Evolutionary conservation across 1,139 yeast species (phyloP), one percentile per base, ranked within the genome.

Genomic region (Hyphopichia burtonii): DNA sequence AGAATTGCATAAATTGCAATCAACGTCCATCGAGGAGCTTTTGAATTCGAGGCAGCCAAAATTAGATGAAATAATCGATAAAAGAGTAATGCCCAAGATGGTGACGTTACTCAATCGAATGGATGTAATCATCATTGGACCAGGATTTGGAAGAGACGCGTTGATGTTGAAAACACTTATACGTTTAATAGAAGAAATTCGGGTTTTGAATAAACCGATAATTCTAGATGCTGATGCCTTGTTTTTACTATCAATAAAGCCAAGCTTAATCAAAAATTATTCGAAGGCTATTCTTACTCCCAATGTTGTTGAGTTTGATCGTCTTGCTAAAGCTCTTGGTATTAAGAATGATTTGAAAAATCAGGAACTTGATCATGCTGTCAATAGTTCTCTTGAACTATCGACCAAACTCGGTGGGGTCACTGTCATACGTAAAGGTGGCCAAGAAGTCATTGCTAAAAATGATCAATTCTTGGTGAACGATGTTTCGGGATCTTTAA

Each of bases 201-300:
- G 71, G 50, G 71, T 71, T 23, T 56, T 65, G 46, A 68, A 71
- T 47, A 64, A 76, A 44, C 96, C 96, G 0, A 61, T 93, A 16
- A 80, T 93, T 2, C 61, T 93, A 39, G 99, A 93, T 58, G 99
- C 98, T 0, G 99, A 93, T 64, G 90, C 93, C 0, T 66, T 93
- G 35, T 88, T 55, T 51, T 63, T 89, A 44, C 61, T 90, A 1
- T 76, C 83, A 19, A 60, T 77, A 33, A 60, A 76, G 7, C 87
- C 91, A 0, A 68, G 67, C 2, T 47, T 86, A 15, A 68, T 85
- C 31, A 58, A 65, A 34, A 80, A 63, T 45, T 81, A 50, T 71
- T 66, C 54, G 38, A 71, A 49, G 40, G 93, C 91, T 0, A 72
- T 90, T 1, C 53, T 93, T 38, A 93, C 99, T 0, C 99, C 99